Evolutionary conservation across 352 stramenopile genomes (phyloP).

Genomic region (Bremia lactucae): DNA sequence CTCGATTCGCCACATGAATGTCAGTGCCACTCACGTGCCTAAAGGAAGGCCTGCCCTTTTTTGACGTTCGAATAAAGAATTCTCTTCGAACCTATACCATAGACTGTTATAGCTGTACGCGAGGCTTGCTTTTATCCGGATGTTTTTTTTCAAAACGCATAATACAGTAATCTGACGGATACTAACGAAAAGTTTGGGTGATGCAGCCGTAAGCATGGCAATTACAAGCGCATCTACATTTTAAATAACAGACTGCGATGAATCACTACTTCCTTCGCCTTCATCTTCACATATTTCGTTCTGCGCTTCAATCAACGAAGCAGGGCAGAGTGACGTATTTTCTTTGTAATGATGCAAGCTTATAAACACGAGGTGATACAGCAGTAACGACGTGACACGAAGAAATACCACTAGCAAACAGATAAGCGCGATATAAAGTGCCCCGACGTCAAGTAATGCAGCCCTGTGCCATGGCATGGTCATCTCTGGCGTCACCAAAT

Average conservation of each 20-base stretch:
- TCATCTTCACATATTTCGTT: too few species aligned
- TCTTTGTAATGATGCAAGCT: constrained; percentile 25
- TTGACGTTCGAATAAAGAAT: neutral
- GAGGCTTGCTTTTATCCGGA: too few species aligned
- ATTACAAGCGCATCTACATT: too few species aligned
- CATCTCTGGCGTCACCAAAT: constrained; percentile 63
- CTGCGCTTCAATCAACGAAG: constrained; percentile 13
- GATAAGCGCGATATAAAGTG: constrained; percentile 58
- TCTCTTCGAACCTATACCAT: neutral
- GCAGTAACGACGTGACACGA: constrained; percentile 52
- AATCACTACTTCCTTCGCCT: too few species aligned
- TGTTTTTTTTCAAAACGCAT: too few species aligned
- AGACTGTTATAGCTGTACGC: neutral
- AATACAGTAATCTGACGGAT: too few species aligned
- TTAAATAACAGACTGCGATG: too few species aligned
- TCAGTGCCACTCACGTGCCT: constrained; percentile 11
- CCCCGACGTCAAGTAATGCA: constrained; percentile 71
- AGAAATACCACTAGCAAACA: constrained; percentile 54
- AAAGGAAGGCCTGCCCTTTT: constrained; percentile 33
- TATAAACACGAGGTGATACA: constrained; percentile 51
- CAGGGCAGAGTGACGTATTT: constrained; percentile 13
- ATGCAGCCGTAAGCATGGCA: too few species aligned
- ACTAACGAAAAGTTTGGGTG: too few species aligned
- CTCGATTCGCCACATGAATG: constrained; percentile 54
- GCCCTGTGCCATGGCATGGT: constrained; percentile 66